Percentiles rank a stretch among this genome's conserved stretches.
Evolutionary conservation across 148 eudicot species (phyloP).

Genomic region (Rhododendron williamsianum): DNA sequence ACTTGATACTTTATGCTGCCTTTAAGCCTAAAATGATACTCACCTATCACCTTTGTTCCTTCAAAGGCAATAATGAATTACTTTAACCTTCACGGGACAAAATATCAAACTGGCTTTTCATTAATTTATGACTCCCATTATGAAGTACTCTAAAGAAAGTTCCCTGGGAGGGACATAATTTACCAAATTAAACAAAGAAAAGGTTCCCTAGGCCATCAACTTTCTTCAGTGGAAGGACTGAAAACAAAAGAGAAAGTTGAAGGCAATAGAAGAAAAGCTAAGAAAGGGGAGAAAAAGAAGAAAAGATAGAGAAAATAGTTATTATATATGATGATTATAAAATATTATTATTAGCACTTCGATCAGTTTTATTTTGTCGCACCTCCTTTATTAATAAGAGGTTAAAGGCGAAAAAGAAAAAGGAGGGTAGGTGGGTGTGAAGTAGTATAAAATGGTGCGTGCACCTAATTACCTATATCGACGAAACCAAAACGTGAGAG

Average conservation of each 20-base stretch:
- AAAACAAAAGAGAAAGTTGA: neutral
- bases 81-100: neutral
- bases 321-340: neutral
- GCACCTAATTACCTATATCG: neutral
- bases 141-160: neutral
- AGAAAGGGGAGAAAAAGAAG: neutral
- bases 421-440: neutral
- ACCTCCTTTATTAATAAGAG: neutral
- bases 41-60: neutral
- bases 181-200: too few species aligned
- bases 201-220: neutral
- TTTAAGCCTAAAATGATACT: neutral
- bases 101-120: neutral
- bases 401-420: neutral
- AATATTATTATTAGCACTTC: neutral
- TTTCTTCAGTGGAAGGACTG: neutral
- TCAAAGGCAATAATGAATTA: neutral
- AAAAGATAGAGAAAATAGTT: neutral
- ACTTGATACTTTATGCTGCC: neutral
- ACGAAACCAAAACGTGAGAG: neutral
- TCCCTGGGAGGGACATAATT: neutral
- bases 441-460: neutral
- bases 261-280: neutral
- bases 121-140: neutral
- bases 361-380: neutral